A percentile compares a stretch with the other conserved stretches of the same genome.
Evolutionary conservation across 495 filamentous ascomycete species (phyloP).

Genomic region (Letharia lupina): DNA sequence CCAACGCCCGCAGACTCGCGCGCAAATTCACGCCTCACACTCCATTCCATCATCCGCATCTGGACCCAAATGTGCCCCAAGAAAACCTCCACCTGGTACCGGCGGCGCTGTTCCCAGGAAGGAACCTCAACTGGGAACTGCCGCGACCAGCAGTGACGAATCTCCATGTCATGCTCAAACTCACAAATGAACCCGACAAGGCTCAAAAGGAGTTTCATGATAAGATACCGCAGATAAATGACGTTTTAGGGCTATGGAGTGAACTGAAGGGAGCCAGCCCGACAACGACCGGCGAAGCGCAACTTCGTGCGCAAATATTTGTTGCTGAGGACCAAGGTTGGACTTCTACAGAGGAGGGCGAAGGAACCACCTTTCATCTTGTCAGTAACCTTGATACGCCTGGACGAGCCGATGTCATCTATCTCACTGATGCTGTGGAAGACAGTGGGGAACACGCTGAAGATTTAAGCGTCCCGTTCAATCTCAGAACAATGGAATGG

Average conservation of each 20-base stretch:
- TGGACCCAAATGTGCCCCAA: conserved; percentile 4
- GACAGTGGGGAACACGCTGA: neutral
- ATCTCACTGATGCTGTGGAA: conserved; percentile 1
- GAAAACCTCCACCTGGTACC: conserved; percentile 15
- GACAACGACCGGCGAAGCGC: conserved; percentile 5
- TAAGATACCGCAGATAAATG: conserved; percentile 7
- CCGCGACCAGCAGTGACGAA: conserved; percentile 1
- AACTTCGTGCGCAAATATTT: conserved; percentile 1
- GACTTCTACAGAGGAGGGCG: neutral
- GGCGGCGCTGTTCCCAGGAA: conserved; percentile 5
- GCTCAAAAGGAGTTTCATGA: conserved; percentile 6
- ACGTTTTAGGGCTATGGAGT: conserved; percentile 6
- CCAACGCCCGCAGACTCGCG: conserved; percentile 7
- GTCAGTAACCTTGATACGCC: conserved; percentile 9
- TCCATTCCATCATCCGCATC: conserved; percentile 14
- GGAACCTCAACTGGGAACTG: conserved; percentile 10
- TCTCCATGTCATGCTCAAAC: conserved; percentile 13
- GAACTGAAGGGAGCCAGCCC: conserved; percentile 11
- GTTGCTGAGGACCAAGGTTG: neutral
- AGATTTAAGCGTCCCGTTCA: neutral
- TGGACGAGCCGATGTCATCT: conserved; percentile 12
- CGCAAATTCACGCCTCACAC: conserved; percentile 8
- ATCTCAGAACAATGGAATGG: conserved; percentile 8
- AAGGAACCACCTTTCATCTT: conserved; percentile 4
- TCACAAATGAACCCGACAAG: conserved; percentile 10